A percentile compares a stretch with the other conserved stretches of the same genome.
These are phyloP conservation scores for Trichopus zeylanicus DNA, from an alignment of 116 monocot genomes.

Conservation along the genomic window DNA sequence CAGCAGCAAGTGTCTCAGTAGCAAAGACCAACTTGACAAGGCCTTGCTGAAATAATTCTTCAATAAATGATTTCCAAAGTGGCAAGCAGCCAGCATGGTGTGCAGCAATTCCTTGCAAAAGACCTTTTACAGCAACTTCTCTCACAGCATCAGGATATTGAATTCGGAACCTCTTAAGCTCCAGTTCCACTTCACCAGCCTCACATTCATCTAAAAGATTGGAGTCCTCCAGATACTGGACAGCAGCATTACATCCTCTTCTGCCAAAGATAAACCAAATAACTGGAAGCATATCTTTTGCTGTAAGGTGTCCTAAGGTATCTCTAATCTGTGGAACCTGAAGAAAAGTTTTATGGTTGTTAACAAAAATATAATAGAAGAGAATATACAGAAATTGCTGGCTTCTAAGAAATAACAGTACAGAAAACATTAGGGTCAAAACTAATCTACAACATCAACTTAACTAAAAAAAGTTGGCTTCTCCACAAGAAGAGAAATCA, in stretches of 20 bases:
- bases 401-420: neutral
- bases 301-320: conserved; percentile 62
- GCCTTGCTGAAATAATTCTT: conserved; percentile 84
- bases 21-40: conserved; percentile 94
- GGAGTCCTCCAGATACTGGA: conserved; percentile 81
- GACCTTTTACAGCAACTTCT: conserved; percentile 67
- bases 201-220: conserved; percentile 86
- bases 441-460: neutral
- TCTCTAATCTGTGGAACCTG: conserved; percentile 91
- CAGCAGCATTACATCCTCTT: conserved; percentile 97
- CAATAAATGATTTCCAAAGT: conserved; percentile 94
- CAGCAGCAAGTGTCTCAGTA: conserved; percentile 97
- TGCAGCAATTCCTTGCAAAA: conserved; percentile 73
- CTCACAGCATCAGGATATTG: conserved; percentile 95
- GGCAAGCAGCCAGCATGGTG: conserved; percentile 98
- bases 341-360: neutral
- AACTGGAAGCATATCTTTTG: conserved; percentile 83
- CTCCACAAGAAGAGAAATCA: neutral
- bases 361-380: neutral
- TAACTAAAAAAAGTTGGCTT: neutral
- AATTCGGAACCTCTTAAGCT: conserved; percentile 49
- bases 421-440: neutral
- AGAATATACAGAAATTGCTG: neutral
- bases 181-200: conserved; percentile 71
- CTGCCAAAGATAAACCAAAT: conserved; percentile 98